phyloP scores from a whole-genome alignment of 2,329 filamentous ascomycete species.

The Colletotrichum echinochloae region DNA sequence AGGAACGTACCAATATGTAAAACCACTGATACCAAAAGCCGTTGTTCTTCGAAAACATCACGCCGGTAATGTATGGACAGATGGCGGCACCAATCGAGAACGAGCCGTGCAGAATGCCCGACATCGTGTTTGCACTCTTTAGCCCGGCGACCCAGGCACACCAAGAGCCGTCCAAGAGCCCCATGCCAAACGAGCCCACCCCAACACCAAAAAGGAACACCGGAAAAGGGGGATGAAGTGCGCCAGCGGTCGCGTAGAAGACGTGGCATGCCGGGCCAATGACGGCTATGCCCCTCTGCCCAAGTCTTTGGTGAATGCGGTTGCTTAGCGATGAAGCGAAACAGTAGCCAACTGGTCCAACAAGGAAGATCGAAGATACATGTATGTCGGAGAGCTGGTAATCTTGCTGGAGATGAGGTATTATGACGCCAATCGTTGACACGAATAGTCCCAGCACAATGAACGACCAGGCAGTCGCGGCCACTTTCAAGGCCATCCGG shows the following conservation, averaged over 20 bases:
- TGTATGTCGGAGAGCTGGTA: constrained; percentile 56
- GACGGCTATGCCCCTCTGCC: constrained; percentile 68
- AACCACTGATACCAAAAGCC: constrained; percentile 80
- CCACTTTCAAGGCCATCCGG: neutral
- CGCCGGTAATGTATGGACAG: constrained; percentile 76
- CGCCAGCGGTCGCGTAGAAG: constrained; percentile 72
- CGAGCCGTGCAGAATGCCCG: constrained; percentile 77
- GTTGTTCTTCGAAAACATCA: constrained; percentile 73
- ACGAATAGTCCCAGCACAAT: constrained; percentile 45
- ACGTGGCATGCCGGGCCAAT: constrained; percentile 54
- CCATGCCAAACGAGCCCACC: constrained; percentile 57
- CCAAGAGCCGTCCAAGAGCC: constrained; percentile 57
- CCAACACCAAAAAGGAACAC: constrained; percentile 73
- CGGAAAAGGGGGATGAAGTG: constrained; percentile 76
- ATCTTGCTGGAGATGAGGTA: constrained; percentile 51
- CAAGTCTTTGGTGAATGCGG: constrained; percentile 60
- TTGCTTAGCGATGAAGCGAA: constrained; percentile 54
- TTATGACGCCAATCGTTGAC: constrained; percentile 45
- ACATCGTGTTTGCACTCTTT: constrained; percentile 60
- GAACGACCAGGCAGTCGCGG: constrained; percentile 31
- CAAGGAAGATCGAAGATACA: constrained; percentile 59
- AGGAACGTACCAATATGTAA: constrained; percentile 72
- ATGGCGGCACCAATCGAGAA: constrained; percentile 80
- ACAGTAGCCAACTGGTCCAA: constrained; percentile 57
- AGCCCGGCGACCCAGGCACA: constrained; percentile 58